Evolutionary conservation across 2,329 filamentous ascomycete genomes (phyloP), one percentile per base, ranked within the genome.

Genomic region (Proliferodiscus dingleyae): DNA sequence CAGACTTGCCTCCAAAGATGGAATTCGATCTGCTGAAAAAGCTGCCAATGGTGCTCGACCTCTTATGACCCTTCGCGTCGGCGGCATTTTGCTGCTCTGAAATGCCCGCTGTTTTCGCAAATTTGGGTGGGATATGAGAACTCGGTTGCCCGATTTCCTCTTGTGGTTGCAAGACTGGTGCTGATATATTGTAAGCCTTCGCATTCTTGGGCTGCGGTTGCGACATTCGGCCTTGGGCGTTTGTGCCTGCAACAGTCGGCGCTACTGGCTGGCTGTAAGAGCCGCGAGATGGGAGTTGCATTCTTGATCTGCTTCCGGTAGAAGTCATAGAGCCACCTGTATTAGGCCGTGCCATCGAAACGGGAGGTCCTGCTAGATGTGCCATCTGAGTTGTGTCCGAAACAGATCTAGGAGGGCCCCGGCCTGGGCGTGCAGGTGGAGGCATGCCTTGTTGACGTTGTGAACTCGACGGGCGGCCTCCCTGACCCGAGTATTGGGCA

Each of bases 221-320:
- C n/a, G n/a, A 87, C 59, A 97, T 89, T 52, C 86, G 86, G 52
- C 89, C 91, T 64, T 95, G 87, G 3, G 80, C 89, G 65, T 93
- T 95, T 42, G 89, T 93, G 56, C 86, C 84, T 39, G 89, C 89
- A 49, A 96, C 83, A 38, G 89, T 81, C 23, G 93, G 90, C 45
- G 89, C 88, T 37, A 83, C 83, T 39, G 91, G 93, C 66, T 94
- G 88, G 54, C 88, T 88, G 65, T 97, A 96, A 47, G 87, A 85
- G 64, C 86, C 77, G 53, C 86, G 80, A 55, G 83, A 88, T 53
- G 87, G 85, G 40, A 93, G 77, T 64, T n/a, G n/a, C n/a, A 62
- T 64, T 56, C 56, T 63, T 52, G 48, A 47, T 71, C 74, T 52
- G 69, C 73, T 64, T 45, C 68, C 74, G 32, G 72, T 73, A 16